phyloP scores from a whole-genome alignment of 176 grass and related monocot species.

The Raddia guianensis region DNA sequence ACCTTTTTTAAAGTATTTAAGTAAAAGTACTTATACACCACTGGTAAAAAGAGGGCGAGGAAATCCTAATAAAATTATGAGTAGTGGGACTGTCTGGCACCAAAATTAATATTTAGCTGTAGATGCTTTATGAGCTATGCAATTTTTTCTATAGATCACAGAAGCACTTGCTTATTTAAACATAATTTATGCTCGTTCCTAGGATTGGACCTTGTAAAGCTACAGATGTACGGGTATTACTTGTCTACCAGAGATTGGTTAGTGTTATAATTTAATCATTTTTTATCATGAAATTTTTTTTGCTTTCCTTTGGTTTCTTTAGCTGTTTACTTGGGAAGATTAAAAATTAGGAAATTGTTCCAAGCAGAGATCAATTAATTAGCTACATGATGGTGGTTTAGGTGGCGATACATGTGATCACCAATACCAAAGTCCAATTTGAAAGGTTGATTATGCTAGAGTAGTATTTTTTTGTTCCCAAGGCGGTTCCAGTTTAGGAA shows the following conservation, averaged over 20 bases:
- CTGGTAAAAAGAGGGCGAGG: background rate
- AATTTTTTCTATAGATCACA: conserved; percentile 38
- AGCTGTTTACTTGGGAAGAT: conserved; percentile 25
- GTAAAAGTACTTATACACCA: conserved; percentile 11
- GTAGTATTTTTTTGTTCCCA: conserved; percentile 47
- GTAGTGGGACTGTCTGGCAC: conserved; percentile 16
- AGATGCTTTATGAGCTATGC: conserved; percentile 44
- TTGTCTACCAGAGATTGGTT: conserved; percentile 49
- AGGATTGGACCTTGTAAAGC: conserved; percentile 53
- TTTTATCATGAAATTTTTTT: conserved; percentile 33
- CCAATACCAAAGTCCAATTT: conserved; percentile 47
- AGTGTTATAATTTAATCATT: conserved; percentile 38
- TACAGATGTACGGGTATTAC: conserved; percentile 39
- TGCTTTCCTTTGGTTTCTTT: background rate
- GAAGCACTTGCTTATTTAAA: conserved; percentile 45
- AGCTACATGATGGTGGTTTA: conserved; percentile 41
- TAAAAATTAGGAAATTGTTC: conserved; percentile 35
- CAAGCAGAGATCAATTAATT: conserved; percentile 34
- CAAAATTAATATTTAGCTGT: background rate
- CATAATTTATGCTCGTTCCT: conserved; percentile 34
- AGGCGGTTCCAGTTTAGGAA: conserved; percentile 41
- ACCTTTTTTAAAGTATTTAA: conserved; percentile 11
- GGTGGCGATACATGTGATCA: conserved; percentile 49
- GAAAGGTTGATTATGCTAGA: conserved; percentile 23
- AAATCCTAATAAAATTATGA: conserved; percentile 16